These are phyloP conservation scores for Colletotrichum cordylinicola DNA, from an alignment of 2,329 filamentous ascomycete genomes.

Conservation along the genomic window DNA sequence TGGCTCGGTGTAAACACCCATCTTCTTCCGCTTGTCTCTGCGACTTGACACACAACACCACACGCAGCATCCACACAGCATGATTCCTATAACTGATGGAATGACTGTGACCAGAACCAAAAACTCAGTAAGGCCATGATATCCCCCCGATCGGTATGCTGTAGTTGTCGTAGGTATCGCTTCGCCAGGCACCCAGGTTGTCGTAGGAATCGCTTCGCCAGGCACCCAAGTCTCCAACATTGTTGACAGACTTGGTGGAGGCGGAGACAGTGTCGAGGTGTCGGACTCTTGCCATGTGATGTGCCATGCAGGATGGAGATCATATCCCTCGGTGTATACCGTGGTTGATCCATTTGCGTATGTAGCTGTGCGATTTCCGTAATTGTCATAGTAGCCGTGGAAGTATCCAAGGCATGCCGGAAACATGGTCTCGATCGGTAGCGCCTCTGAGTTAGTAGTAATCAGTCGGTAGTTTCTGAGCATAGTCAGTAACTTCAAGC, in stretches of 20 bases:
- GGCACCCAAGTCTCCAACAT: background rate
- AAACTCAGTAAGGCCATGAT: background rate
- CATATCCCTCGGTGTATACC: background rate
- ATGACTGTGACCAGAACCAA: background rate
- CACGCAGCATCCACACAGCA: background rate
- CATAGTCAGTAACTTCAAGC: background rate
- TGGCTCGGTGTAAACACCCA: background rate
- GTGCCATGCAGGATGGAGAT: background rate
- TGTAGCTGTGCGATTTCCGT: background rate
- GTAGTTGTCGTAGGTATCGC: background rate
- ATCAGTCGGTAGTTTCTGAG: background rate
- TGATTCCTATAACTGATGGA: background rate
- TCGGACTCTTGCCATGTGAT: background rate
- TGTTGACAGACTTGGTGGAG: background rate
- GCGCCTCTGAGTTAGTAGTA: background rate
- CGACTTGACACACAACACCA: background rate
- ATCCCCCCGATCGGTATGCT: background rate
- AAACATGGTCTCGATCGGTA: background rate
- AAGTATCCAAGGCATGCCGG: background rate
- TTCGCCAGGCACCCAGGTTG: background rate
- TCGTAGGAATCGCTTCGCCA: background rate
- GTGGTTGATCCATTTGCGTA: background rate
- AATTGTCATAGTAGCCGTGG: fast-evolving
- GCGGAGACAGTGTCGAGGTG: background rate
- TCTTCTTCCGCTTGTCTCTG: background rate